Evolutionary conservation across 2,329 filamentous ascomycete species (phyloP), one percentile per base, ranked within the genome.

Genomic region (Cylindrodendrum hubeiense): DNA sequence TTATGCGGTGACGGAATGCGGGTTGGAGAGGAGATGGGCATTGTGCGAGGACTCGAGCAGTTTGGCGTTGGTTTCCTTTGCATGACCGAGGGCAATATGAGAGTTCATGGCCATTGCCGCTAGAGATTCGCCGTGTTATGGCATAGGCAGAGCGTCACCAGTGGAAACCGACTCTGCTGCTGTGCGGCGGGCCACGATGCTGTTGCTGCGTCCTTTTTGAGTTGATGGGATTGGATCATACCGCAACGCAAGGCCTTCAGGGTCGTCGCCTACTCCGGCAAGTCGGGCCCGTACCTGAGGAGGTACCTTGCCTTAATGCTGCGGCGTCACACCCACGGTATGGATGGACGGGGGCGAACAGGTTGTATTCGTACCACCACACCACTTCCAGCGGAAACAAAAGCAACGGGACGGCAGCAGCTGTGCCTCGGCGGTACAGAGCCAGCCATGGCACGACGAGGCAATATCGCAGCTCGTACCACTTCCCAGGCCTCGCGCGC

Each of bases 1-100:
- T 67, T 54, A 73, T 73, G 71, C 71, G 60, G 65, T 65, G 67
- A 67, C 37, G 47, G 56, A 43, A 65, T 57, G 50, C 49, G 33
- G 47, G 52, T 50, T 65, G 44, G 54, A 59, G 22, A 61, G n/a
- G 46, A 33, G 21, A 41, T 34, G 19, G 37, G 34, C 34, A 59
- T 51, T 56, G 44, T 33, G 57, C 50, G 52, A 55, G 30, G 28
- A 24, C 37, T 54, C 22, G 28, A 43, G 41, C 17, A 17, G 17
- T 26, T 49, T 44, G 39, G 39, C n/a, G n/a, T 43, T 22, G 33
- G 28, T 30, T 22, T n/a, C 19, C 24, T 60, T 56, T 67, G 64
- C 64, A 70, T 69, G 54, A 67, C 30, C 24, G 37, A 43, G n/a
- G 15, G 37, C 21, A 51, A 56, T 44, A 55, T 56, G 44, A 43